A percentile compares a stretch with the other conserved stretches of the same genome.
These are phyloP conservation scores for Fraxinus ornus DNA, from an alignment of 305 asterid genomes.

Conservation along the genomic window DNA sequence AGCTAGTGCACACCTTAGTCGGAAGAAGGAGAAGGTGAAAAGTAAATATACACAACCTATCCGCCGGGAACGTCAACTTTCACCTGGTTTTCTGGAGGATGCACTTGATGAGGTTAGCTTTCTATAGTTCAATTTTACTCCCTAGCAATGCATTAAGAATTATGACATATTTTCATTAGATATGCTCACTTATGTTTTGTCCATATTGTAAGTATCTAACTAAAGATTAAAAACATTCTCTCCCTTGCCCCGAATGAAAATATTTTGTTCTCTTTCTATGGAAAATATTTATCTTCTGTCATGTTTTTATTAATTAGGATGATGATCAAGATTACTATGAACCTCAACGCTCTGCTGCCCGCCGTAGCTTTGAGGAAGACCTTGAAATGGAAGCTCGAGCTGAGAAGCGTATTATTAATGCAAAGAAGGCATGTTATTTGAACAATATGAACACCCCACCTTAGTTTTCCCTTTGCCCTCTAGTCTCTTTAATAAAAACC, in stretches of 20 bases:
- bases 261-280: background rate
- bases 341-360: constrained; percentile 63
- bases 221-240: background rate
- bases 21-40: constrained; percentile 56
- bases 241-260: background rate
- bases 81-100: constrained; percentile 97
- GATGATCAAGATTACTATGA: constrained; percentile 81
- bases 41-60: constrained; percentile 49
- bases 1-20: constrained; percentile 66
- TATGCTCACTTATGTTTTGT: background rate
- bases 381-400: constrained; percentile 92
- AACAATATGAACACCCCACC: constrained; percentile 9
- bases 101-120: constrained; percentile 80
- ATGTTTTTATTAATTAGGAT: constrained; percentile 48
- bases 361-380: constrained; percentile 82
- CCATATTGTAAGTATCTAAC: background rate
- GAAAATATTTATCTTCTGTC: background rate
- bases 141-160: background rate
- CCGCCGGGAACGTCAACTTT: constrained; percentile 73
- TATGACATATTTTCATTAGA: background rate
- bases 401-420: constrained; percentile 86
- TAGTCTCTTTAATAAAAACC: constrained; percentile 1
- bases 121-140: background rate
- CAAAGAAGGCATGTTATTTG: constrained; percentile 70
- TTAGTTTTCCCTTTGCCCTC: background rate